phyloP scores from a whole-genome alignment of 2,329 filamentous ascomycete genomes.

The Chrysoporthe austroafricana region DNA sequence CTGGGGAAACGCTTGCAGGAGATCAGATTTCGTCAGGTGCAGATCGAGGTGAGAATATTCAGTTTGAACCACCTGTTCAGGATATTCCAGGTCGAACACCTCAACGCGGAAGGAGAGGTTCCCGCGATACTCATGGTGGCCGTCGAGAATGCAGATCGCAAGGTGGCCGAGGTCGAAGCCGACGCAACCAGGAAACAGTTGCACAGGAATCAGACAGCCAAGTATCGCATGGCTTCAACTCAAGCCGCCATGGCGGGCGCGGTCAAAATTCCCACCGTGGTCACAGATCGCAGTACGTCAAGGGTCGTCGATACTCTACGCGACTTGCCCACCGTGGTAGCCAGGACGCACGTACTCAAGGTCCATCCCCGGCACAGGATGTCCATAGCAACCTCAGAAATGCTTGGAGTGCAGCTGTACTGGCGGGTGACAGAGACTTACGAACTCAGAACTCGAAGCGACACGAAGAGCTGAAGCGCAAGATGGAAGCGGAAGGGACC shows the following conservation, averaged over 20 bases:
- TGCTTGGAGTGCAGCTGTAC: background rate
- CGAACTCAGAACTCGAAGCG: background rate
- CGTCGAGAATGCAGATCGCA: background rate
- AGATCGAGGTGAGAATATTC: background rate
- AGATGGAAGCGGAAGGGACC: slow-evolving; percentile 1
- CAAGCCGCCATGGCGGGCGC: background rate
- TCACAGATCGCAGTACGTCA: background rate
- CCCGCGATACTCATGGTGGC: background rate
- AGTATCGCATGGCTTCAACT: background rate
- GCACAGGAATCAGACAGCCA: too few relatives aligned
- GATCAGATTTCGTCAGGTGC: background rate
- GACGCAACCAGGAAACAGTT: too few relatives aligned
- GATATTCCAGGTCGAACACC: background rate
- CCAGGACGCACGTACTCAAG: background rate
- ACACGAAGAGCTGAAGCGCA: background rate
- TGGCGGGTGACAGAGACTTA: background rate
- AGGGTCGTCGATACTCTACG: background rate
- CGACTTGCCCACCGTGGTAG: background rate
- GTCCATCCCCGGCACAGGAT: background rate
- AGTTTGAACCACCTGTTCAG: background rate
- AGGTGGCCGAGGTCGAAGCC: background rate
- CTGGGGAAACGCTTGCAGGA: background rate
- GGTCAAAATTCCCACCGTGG: background rate
- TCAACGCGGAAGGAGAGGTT: background rate
- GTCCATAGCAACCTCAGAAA: background rate